Percentiles rank a stretch among this genome's conserved stretches.
phyloP scores from a whole-genome alignment of 176 grass and related monocot species.

The Triticum monococcum region DNA sequence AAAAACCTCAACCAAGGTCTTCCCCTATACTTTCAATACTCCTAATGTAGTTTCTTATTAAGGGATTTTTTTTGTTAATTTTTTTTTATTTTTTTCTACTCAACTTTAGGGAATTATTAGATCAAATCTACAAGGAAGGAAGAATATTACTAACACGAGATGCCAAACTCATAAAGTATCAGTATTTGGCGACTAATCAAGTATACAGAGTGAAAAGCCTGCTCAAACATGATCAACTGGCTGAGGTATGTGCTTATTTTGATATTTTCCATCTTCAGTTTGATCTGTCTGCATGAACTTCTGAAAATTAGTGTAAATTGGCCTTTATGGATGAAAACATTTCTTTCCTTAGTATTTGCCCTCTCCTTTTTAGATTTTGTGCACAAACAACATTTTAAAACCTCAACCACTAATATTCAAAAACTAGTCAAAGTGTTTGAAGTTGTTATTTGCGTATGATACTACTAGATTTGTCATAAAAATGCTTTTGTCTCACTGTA shows the following conservation, averaged over 20 bases:
- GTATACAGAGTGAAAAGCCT: constrained; percentile 92
- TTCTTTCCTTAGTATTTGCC: background rate
- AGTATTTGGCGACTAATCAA: constrained; percentile 82
- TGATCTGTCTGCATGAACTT: background rate
- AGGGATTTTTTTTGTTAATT: background rate
- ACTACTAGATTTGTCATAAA: background rate
- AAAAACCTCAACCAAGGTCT: constrained; percentile 90
- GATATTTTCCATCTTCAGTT: background rate
- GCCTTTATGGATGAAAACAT: background rate
- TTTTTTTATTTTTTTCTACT: constrained; percentile 2
- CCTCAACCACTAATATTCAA: background rate
- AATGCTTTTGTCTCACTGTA: background rate
- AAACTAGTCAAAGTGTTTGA: background rate
- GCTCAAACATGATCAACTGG: constrained; percentile 90
- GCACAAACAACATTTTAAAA: background rate
- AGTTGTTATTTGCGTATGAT: background rate
- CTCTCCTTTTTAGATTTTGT: background rate
- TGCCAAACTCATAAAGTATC: constrained; percentile 81
- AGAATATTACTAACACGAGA: constrained; percentile 84
- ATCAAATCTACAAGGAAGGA: constrained; percentile 90
- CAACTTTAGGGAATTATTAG: constrained; percentile 70
- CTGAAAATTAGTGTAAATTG: background rate
- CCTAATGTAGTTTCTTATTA: constrained; percentile 13
- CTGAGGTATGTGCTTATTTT: constrained; percentile 64
- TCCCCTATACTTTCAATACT: constrained; percentile 10